Base-by-base conservation (phyloP, 805 yeast genomes). In the Cyberlindnera lachancei region DNA sequence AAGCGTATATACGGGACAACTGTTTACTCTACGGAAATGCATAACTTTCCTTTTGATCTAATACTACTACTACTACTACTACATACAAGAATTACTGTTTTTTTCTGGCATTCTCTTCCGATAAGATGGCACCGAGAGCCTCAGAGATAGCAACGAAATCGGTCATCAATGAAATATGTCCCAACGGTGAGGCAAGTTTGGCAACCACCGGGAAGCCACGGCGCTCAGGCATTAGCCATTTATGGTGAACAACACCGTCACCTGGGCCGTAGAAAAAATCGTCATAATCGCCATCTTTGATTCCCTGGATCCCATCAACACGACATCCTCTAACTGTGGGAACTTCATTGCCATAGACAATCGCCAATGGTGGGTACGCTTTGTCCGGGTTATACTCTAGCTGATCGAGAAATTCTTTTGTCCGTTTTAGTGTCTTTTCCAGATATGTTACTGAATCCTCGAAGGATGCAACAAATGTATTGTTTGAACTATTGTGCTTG, bases 241-340 rank as follows among this genome's bases (percentile, higher is more conserved):
- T 73, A 43, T 80, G 83, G 55, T 83, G 83, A 2, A 85, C 85
- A 14, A 88, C 96, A 26, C 96, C 96, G 54, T 88, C 96, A 12
- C 96, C 96, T 5, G 85, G 84, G 0, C 94, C 95, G 48, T 84
- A 87, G 45, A 70, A 74, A 46, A 85, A 80, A 45, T 83, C 79
- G 41, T 70, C 75, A 58, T 82, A 87, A 41, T 74, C 70, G 4
- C 95, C 95, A 24, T 69, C 65, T 36, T 60, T 66, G 37, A 88
- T 75, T 23, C 75, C 92, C 26, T 78, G 70, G 9, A 52, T 52
- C 6, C 78, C 72, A 20, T 63, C 53, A 1, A 87, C 92, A 33
- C 75, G 60, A 3, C 85, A 79, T 7, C 90, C 94, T 32, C 92
- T 68, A 4, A 85, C 88, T 0, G 95, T 82, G 1, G 96, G 96